Percentiles rank a stretch among this genome's conserved stretches.
Conservation (phyloP, 116 monocot genomes). For the Zostera marina region DNA sequence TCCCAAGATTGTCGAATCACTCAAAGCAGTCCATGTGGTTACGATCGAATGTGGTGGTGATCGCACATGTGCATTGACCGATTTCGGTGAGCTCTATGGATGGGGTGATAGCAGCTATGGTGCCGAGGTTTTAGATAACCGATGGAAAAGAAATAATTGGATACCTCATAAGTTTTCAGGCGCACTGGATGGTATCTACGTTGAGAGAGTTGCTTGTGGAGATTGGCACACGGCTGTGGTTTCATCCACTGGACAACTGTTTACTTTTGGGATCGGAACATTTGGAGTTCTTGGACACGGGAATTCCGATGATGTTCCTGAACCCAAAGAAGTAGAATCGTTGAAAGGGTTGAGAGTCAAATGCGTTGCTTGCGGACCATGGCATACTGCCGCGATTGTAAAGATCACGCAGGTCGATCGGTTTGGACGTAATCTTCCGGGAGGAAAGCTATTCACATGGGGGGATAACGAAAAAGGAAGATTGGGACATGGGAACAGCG, state of each 20-base stretch:
- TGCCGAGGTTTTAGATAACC: conserved; percentile 3
- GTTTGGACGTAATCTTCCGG: conserved; percentile 22
- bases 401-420: conserved; percentile 31
- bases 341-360: conserved; percentile 72
- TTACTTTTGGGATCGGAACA: conserved; percentile 77
- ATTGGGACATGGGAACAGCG: conserved; percentile 44
- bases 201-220: conserved; percentile 69
- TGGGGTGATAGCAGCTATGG: conserved; percentile 47
- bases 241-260: conserved; percentile 43
- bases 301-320: conserved; percentile 23
- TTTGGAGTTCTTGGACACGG: conserved; percentile 95
- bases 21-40: conserved; percentile 18
- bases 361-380: conserved; percentile 81
- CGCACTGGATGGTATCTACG: conserved; percentile 21
- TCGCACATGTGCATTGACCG: conserved; percentile 57
- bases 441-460: conserved; percentile 87
- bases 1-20: conserved; percentile 65
- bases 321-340: conserved; percentile 73
- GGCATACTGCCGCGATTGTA: conserved; percentile 80
- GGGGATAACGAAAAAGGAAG: conserved; percentile 78
- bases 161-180: conserved; percentile 58
- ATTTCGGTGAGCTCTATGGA: conserved; percentile 55
- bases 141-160: conserved; percentile 36
- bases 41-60: conserved; percentile 37
- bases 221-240: conserved; percentile 83